phyloP scores from a whole-genome alignment of 1,284 basidiomycete species.

The Chalciporus sp. region DNA sequence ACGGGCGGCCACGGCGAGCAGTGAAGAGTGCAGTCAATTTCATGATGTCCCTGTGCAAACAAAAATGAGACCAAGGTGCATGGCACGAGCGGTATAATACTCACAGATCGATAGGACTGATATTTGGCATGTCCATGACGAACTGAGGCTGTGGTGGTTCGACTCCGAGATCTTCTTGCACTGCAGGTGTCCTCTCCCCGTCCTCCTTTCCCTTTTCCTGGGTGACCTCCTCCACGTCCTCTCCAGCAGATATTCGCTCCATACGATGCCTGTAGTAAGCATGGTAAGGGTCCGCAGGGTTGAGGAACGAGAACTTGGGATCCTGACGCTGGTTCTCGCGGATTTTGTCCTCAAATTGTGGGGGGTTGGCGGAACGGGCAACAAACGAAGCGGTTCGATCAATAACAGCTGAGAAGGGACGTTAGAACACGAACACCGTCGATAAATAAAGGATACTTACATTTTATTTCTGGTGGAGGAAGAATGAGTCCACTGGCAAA shows the following conservation, averaged over 20 bases:
- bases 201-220: slow-evolving; percentile 50
- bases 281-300: slow-evolving; percentile 94
- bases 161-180: slow-evolving; percentile 59
- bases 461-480: slow-evolving; percentile 91
- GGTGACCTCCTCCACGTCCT: slow-evolving; percentile 63
- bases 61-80: slow-evolving; percentile 19
- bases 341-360: slow-evolving; percentile 93
- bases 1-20: slow-evolving; percentile 86
- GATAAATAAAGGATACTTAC: slow-evolving; percentile 45
- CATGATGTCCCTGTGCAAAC: slow-evolving; percentile 72
- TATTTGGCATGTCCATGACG: slow-evolving; percentile 86
- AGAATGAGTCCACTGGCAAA: slow-evolving; percentile 87
- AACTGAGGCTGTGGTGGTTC: slow-evolving; percentile 88
- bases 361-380: slow-evolving; percentile 86
- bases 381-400: slow-evolving; percentile 96
- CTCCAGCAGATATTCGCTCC: slow-evolving; percentile 75
- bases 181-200: slow-evolving; percentile 36
- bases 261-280: slow-evolving; percentile 93
- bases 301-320: slow-evolving; percentile 96
- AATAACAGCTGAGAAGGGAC: slow-evolving; percentile 72
- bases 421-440: slow-evolving; percentile 11
- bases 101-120: slow-evolving; percentile 89
- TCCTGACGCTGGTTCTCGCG: slow-evolving; percentile 92
- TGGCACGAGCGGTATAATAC: slow-evolving; percentile 35
- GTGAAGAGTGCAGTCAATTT: slow-evolving; percentile 96